Base-by-base conservation (phyloP, 805 yeast species). In the Cyberlindnera maclurae region DNA sequence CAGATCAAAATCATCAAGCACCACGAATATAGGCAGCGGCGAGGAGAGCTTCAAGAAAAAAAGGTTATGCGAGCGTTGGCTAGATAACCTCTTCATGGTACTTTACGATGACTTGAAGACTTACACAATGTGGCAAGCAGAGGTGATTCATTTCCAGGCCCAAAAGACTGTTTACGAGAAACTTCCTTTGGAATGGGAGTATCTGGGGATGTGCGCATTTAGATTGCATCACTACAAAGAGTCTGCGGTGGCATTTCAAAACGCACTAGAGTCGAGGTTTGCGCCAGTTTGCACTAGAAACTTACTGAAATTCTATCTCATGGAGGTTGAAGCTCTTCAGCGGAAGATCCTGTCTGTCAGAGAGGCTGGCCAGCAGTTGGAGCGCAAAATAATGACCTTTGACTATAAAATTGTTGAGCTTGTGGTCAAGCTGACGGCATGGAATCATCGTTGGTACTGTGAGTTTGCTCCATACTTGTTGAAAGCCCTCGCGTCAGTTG, bases 371-470 rank as follows among this genome's bases (percentile, higher is more conserved):
- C 51, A 50, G 26, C 58, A 53, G 29, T 38, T 60, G n/a, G 45
- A 54, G 18, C 59, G 67, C 40, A 60, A 64, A 20, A 55, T 70
- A 18, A 61, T 58, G 36, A 66, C 62, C 38, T 56, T 74, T 37
- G 58, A 57, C 36, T 54, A 50, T 15, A 36, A 41, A 12, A 75
- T 86, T 11, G 66, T 89, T 42, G 87, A 82, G 41, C 64, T 81
- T 16, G 62, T 79, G 40, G 85, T 89, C 27, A 83, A 82, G 52
- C 65, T 93, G 38, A 65, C 82, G n/a, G 95, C 93, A n/a, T 94
- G 97, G 97, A 83, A 87, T 56, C 97, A 89, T 60, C 76, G 98
- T 55, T 93, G 98, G 98, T 94, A 90, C 63, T 75, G 80, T 46
- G 96, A 90, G 48, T 90, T 88, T 55, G 79, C 94, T 8, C 84